Conservation (phyloP, 2,329 filamentous ascomycete genomes). For the Aspergillus ruber region DNA sequence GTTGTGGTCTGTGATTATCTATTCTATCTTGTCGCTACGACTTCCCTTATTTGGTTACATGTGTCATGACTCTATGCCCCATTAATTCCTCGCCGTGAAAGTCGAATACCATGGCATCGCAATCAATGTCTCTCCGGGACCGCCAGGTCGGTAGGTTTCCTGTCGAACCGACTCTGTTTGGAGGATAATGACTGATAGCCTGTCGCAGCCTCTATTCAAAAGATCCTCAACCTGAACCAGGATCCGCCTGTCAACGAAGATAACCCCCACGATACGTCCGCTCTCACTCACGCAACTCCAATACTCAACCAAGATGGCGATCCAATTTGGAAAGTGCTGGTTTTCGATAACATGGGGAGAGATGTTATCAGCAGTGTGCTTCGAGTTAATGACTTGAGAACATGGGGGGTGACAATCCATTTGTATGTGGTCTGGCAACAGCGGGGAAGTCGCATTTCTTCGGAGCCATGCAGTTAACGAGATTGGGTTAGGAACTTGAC, state of each 20-base stretch:
- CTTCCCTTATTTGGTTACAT: neutral
- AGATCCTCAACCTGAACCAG: conserved; percentile 91
- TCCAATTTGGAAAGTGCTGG: conserved; percentile 94
- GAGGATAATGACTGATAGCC: neutral
- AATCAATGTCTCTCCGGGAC: conserved; percentile 58
- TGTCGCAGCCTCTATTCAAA: conserved; percentile 74
- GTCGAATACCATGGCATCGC: conserved; percentile 46
- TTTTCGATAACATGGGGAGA: conserved; percentile 85
- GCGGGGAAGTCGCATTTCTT: conserved; percentile 1
- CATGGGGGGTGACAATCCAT: conserved; percentile 95
- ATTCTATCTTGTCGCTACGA: neutral
- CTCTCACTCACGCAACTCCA: conserved; percentile 63
- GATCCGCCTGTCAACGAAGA: conserved; percentile 49
- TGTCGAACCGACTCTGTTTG: conserved; percentile 1
- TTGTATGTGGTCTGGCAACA: conserved; percentile 56
- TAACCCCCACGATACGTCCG: conserved; percentile 56
- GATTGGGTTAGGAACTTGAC: conserved; percentile 61
- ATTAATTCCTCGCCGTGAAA: conserved; percentile 10
- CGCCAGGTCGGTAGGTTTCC: conserved; percentile 61
- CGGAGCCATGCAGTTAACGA: conserved; percentile 8
- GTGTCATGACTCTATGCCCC: conserved; percentile 15
- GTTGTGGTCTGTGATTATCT: neutral
- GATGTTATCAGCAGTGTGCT: conserved; percentile 97
- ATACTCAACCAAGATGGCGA: conserved; percentile 82
- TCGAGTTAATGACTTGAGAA: conserved; percentile 83